These are phyloP conservation scores for Hylodesmum podocarpum DNA, from an alignment of 306 rosid genomes.

Conservation along the genomic window DNA sequence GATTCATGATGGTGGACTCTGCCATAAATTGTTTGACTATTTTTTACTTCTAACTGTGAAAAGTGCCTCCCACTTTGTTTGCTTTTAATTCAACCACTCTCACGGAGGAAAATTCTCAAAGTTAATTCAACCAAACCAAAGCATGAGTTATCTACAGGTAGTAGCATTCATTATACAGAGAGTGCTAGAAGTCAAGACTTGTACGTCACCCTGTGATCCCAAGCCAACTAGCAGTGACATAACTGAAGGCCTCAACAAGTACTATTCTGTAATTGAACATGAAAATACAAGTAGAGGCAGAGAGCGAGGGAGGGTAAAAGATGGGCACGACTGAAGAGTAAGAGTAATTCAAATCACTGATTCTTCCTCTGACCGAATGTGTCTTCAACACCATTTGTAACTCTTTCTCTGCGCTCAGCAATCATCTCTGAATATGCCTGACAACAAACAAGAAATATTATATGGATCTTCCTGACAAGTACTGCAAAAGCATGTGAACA, in stretches of 20 bases:
- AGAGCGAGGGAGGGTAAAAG: background rate
- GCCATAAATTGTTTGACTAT: background rate
- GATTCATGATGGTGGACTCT: conserved; percentile 20
- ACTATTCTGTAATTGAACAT: conserved; percentile 9
- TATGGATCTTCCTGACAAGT: background rate
- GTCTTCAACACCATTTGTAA: conserved; percentile 79
- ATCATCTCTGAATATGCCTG: conserved; percentile 89
- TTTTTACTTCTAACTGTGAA: background rate
- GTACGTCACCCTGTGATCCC: conserved; percentile 15
- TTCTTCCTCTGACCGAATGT: conserved; percentile 63
- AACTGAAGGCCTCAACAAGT: conserved; percentile 2
- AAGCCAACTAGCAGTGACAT: conserved; percentile 23
- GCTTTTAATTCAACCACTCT: background rate
- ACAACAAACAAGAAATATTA: conserved; percentile 22
- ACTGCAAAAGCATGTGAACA: background rate
- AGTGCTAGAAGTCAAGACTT: background rate
- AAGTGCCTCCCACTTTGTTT: background rate
- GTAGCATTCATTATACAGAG: background rate
- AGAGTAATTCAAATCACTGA: conserved; percentile 27
- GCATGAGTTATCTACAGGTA: background rate
- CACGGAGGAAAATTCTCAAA: background rate
- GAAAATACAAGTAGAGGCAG: background rate
- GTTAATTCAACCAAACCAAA: conserved; percentile 11
- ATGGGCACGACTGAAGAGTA: background rate
- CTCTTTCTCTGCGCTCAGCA: conserved; percentile 69